Base-by-base conservation (phyloP, 441 rosid genomes). In the Viola pubescens region DNA sequence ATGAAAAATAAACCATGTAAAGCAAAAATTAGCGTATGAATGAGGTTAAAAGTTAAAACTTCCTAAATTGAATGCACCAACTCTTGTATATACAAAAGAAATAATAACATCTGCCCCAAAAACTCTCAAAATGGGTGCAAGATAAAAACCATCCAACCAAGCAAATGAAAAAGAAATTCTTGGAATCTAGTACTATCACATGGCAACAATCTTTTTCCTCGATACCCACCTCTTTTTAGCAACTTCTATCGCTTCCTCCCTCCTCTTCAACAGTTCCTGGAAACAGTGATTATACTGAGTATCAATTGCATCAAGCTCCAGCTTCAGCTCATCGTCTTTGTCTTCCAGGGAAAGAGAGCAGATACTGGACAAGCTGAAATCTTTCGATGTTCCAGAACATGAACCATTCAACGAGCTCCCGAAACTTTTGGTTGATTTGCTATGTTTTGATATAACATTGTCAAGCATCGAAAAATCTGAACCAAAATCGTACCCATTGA, bases 171-270 rank as follows among this genome's bases (percentile, higher is more conserved):
- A 46, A 59, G 3, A 7, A 46, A 60, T 4, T 11, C 3, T 26
- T 37, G 34, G 12, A 54, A 64, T 13, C 5, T 10, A 37, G 9
- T 6, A 8, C 26, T 43, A 59, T 73, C 72, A 73, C 44, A 65
- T 34, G 3, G 61, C 70, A n/a, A 43, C 50, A 3, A 52, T 53
- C 62, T 69, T 74, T 62, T 74, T 81, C 75, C 65, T 77, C 5
- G 69, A 58, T 19, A 64, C 58, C 91, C 91, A 84, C 69, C 72
- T 82, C 73, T 61, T 74, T 50, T 76, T 78, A 46, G 82, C 86
- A 45, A 70, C 69, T 56, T 80, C 82, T 44, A 79, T 69, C 7
- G 83, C 90, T 61, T 78, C 89, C 56, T 84, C 95, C 59, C 83
- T 78, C 80, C 66, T 60, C 81, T 72, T 81, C 70, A 56, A 26